Conservation (phyloP, 2,329 filamentous ascomycete species). For the Fusarium drepaniforme region DNA sequence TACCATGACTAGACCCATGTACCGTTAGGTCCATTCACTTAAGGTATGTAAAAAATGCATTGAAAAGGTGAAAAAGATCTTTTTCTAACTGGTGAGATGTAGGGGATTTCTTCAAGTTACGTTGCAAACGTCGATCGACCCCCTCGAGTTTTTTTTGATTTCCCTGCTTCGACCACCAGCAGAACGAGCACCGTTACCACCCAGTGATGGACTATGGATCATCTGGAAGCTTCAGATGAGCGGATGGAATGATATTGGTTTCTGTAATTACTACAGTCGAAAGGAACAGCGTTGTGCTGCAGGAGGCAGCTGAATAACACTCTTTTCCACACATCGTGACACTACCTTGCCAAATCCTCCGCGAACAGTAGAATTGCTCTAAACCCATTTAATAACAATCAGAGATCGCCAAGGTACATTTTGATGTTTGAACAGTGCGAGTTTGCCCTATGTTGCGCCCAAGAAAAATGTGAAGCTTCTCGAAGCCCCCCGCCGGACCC, state of each 20-base stretch:
- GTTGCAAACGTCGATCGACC: neutral
- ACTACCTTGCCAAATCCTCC: neutral
- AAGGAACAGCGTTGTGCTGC: neutral
- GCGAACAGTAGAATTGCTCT: neutral
- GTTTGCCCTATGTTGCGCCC: neutral
- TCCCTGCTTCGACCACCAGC: neutral
- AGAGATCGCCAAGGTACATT: neutral
- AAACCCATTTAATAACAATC: neutral
- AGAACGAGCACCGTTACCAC: neutral
- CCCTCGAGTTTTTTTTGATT: neutral
- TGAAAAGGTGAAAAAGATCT: neutral
- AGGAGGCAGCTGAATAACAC: neutral
- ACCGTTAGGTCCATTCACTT: neutral
- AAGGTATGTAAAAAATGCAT: neutral
- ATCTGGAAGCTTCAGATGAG: neutral
- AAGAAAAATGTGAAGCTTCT: neutral
- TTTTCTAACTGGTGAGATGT: neutral
- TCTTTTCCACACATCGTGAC: neutral
- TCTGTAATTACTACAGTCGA: neutral
- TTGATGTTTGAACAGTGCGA: fast-evolving
- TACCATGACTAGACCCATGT: neutral
- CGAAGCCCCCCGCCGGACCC: neutral
- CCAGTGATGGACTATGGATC: neutral
- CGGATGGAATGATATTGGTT: neutral
- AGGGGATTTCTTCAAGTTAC: neutral